These are phyloP conservation scores for Ophiostoma fasciatum DNA, from an alignment of 2,329 filamentous ascomycete species.

Conservation along the genomic window DNA sequence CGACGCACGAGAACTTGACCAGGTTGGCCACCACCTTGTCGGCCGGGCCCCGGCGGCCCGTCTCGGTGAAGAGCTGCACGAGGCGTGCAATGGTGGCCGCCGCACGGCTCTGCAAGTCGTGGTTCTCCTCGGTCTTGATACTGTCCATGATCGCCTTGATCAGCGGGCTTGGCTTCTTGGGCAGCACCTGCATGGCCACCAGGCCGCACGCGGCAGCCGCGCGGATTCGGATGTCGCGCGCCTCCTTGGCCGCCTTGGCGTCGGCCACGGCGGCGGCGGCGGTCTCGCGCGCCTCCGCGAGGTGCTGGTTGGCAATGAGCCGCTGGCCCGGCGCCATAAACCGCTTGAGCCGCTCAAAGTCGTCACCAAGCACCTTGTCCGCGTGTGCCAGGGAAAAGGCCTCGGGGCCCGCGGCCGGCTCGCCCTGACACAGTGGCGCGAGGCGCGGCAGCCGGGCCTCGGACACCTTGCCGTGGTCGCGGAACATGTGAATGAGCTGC, in stretches of 20 bases:
- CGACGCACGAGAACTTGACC: constrained; percentile 94
- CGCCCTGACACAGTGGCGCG: constrained; percentile 86
- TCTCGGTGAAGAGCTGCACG: constrained; percentile 71
- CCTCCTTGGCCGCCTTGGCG: constrained; percentile 62
- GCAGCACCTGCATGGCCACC: constrained; percentile 72
- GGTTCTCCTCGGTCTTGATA: constrained; percentile 85
- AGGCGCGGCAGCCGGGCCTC: constrained; percentile 61
- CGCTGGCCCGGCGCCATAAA: constrained; percentile 77
- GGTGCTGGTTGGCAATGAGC: constrained; percentile 63
- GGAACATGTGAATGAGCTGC: constrained; percentile 78
- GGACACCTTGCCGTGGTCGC: constrained; percentile 74
- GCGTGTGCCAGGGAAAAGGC: constrained; percentile 82
- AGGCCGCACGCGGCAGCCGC: constrained; percentile 77
- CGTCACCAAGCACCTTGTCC: constrained; percentile 70
- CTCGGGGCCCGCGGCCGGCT: constrained; percentile 77
- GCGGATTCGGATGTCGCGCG: constrained; percentile 72
- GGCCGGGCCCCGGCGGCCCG: constrained; percentile 68
- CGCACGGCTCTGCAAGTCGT: constrained; percentile 74
- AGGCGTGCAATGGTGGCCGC: constrained; percentile 71
- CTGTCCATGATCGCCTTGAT: constrained; percentile 99
- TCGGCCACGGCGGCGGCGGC: constrained; percentile 62
- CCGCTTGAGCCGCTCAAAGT: constrained; percentile 82
- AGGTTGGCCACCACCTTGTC: constrained; percentile 94
- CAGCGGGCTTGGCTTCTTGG: constrained; percentile 82
- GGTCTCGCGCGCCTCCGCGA: constrained; percentile 62